phyloP scores from a whole-genome alignment of 1,284 basidiomycete genomes.

The Irpex sp. region DNA sequence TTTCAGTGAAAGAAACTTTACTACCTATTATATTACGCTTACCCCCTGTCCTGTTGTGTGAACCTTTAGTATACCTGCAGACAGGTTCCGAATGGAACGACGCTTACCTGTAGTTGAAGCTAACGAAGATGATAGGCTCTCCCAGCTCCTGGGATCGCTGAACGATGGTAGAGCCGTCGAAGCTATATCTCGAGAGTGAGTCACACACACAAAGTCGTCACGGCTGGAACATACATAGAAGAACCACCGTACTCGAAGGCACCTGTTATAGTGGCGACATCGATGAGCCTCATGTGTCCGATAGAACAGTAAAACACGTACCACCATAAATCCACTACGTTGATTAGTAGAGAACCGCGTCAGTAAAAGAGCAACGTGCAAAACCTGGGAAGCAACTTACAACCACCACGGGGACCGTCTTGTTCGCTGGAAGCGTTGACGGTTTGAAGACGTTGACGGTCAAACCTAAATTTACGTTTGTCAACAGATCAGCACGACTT shows the following conservation, averaged over 20 bases:
- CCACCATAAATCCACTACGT: slow-evolving; percentile 51
- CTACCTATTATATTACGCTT: neutral
- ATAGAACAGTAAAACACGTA: slow-evolving; percentile 22
- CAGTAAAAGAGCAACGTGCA: neutral
- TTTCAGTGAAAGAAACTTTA: neutral
- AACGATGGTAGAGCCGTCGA: slow-evolving; percentile 25
- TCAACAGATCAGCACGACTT: neutral
- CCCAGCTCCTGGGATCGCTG: slow-evolving; percentile 29
- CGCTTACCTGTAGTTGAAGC: slow-evolving; percentile 28
- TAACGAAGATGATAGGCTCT: slow-evolving; percentile 26
- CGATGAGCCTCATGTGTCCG: neutral
- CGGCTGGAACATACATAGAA: neutral
- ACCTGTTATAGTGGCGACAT: slow-evolving; percentile 10
- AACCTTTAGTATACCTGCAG: neutral
- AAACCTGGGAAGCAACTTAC: neutral
- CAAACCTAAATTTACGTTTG: neutral
- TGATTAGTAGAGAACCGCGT: neutral
- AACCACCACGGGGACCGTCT: neutral
- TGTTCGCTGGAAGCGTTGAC: neutral
- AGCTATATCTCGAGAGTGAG: slow-evolving; percentile 11
- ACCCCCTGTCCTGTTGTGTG: neutral
- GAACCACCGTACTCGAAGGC: slow-evolving; percentile 25
- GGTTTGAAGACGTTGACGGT: slow-evolving; percentile 2
- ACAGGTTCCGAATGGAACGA: neutral
- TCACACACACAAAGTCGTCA: neutral